A percentile compares a stretch with the other conserved stretches of the same genome.
These are phyloP conservation scores for Solanum chiquidenum DNA, from an alignment of 257 asterid species.

Conservation along the genomic window DNA sequence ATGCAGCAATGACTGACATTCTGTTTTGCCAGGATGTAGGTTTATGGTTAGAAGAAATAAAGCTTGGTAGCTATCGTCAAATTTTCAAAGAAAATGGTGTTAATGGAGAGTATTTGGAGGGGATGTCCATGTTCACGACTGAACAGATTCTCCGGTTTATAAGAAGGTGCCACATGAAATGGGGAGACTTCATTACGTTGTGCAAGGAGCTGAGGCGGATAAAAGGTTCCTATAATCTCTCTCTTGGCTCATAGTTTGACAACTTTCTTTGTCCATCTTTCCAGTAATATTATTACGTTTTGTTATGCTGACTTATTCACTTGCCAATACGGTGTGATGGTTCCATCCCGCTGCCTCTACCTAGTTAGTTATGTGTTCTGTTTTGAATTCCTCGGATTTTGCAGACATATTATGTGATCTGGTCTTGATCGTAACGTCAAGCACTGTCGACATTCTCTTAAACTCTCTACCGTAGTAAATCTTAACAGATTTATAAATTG, in stretches of 20 bases:
- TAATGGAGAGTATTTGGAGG: conserved; percentile 96
- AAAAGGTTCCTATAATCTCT: conserved; percentile 45
- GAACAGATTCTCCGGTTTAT: conserved; percentile 97
- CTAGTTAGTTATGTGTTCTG: neutral
- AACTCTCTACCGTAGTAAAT: neutral
- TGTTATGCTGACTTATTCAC: neutral
- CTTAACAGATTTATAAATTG: neutral
- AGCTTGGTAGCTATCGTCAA: conserved; percentile 87
- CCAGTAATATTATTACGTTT: neutral
- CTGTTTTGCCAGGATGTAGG: conserved; percentile 70
- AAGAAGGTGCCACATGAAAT: conserved; percentile 98
- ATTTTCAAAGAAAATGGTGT: conserved; percentile 86
- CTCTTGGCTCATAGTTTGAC: neutral
- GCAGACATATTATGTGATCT: neutral
- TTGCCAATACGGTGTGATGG: neutral
- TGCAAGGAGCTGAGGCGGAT: conserved; percentile 99
- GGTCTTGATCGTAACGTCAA: neutral
- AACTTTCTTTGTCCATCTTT: neutral
- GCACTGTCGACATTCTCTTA: neutral
- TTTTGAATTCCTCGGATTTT: neutral
- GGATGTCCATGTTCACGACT: conserved; percentile 96
- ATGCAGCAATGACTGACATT: neutral
- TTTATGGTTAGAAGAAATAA: conserved; percentile 93
- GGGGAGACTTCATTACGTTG: conserved; percentile 98
- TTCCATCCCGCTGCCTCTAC: neutral